Evolutionary conservation across 2,329 filamentous ascomycete genomes (phyloP).

Genomic region (Trematosphaeria pertusa): DNA sequence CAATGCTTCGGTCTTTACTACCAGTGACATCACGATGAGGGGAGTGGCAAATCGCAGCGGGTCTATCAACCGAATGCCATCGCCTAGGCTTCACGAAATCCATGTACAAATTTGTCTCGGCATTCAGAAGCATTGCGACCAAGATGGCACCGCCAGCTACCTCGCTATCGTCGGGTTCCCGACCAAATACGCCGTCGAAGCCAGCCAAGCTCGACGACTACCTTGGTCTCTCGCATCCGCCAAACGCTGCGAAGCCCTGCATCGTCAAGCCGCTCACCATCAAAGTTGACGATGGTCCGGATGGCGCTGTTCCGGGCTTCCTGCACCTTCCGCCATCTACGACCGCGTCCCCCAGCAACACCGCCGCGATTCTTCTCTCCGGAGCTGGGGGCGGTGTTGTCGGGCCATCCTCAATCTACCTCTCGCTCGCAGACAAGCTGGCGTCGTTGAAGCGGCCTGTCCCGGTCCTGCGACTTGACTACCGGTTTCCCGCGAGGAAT

Average conservation of each 20-base stretch:
- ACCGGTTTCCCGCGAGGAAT: constrained; percentile 46
- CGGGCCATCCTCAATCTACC: constrained; percentile 52
- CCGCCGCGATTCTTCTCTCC: constrained; percentile 50
- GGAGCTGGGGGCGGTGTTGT: constrained; percentile 50
- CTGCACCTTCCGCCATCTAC: constrained; percentile 20
- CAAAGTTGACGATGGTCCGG: constrained; percentile 20
- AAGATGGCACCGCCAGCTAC: background rate
- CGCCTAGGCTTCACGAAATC: no score
- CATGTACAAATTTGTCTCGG: background rate
- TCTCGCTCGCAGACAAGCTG: constrained; percentile 52
- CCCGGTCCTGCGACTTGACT: constrained; percentile 52
- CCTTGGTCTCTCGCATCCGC: constrained; percentile 17
- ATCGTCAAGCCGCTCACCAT: constrained; percentile 16
- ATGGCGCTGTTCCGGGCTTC: constrained; percentile 23
- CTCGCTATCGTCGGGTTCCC: constrained; percentile 1
- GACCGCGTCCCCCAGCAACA: constrained; percentile 35
- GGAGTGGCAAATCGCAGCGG: no score
- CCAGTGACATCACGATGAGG: no score
- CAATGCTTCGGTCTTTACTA: no score
- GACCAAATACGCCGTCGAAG: constrained; percentile 4
- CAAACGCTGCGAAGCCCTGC: constrained; percentile 5
- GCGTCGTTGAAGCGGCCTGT: constrained; percentile 46
- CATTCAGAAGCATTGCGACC: background rate
- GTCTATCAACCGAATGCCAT: no score
- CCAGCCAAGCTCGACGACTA: constrained; percentile 16